A percentile compares a stretch with the other conserved stretches of the same genome.
Evolutionary conservation across 495 filamentous ascomycete genomes (phyloP).

Genomic region (Aspergillus egyptiacus): DNA sequence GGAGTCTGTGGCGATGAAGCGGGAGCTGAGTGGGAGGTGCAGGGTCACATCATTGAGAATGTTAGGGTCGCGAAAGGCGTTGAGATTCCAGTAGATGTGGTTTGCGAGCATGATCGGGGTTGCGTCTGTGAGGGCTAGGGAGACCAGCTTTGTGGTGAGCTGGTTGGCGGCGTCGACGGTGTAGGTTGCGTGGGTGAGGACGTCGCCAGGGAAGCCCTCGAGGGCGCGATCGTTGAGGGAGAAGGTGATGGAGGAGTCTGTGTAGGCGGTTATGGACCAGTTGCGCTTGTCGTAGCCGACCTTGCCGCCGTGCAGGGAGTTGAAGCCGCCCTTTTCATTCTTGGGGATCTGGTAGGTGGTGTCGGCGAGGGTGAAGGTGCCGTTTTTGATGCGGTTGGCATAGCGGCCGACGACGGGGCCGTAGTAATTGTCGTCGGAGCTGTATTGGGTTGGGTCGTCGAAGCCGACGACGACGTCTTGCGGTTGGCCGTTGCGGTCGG

Average conservation of each 20-base stretch:
- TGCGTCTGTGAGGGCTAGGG: conserved; percentile 69
- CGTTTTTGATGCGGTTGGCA: conserved; percentile 84
- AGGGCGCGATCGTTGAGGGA: conserved; percentile 66
- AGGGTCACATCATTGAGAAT: conserved; percentile 69
- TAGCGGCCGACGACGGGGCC: conserved; percentile 75
- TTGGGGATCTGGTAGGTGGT: conserved; percentile 55
- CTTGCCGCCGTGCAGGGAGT: conserved; percentile 78
- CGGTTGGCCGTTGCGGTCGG: conserved; percentile 57
- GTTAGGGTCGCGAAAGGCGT: conserved; percentile 63
- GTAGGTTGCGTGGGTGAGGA: conserved; percentile 73
- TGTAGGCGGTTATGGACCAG: conserved; percentile 68
- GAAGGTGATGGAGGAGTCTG: conserved; percentile 68
- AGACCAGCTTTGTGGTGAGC: conserved; percentile 44
- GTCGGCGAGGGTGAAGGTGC: conserved; percentile 67
- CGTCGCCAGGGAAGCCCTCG: conserved; percentile 74
- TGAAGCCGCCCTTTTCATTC: conserved; percentile 64
- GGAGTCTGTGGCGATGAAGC: conserved; percentile 64
- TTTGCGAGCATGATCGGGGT: conserved; percentile 79
- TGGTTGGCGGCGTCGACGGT: conserved; percentile 45
- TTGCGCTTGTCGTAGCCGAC: conserved; percentile 79
- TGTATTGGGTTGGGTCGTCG: conserved; percentile 71
- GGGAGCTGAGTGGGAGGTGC: conserved; percentile 63
- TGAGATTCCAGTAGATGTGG: conserved; percentile 86
- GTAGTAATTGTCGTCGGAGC: conserved; percentile 66
- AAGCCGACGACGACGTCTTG: conserved; percentile 74